A percentile compares a stretch with the other conserved stretches of the same genome.
phyloP scores from a whole-genome alignment of 768 basidiomycete species.

The Rubroboletus pulcherrimus region DNA sequence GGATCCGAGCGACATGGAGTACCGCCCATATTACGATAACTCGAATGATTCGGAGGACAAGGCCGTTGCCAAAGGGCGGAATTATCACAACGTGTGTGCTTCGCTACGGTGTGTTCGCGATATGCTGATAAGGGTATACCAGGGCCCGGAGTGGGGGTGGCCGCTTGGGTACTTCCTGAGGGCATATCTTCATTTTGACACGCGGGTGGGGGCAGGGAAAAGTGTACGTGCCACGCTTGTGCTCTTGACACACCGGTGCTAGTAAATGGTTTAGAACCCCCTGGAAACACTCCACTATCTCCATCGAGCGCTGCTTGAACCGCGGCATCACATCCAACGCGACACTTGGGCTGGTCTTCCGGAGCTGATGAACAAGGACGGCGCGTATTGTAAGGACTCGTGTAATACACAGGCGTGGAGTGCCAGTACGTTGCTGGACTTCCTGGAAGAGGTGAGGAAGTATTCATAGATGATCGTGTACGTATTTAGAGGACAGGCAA shows the following conservation, averaged over 20 bases:
- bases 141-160: slow-evolving; percentile 97
- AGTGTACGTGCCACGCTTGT: slow-evolving; percentile 44
- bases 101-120: background rate
- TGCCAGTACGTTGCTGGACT: slow-evolving; percentile 86
- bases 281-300: slow-evolving; percentile 76
- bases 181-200: slow-evolving; percentile 89
- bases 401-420: slow-evolving; percentile 97
- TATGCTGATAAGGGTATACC: slow-evolving; percentile 14
- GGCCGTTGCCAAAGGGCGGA: slow-evolving; percentile 86
- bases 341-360: slow-evolving; percentile 95
- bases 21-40: slow-evolving; percentile 91
- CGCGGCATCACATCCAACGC: slow-evolving; percentile 68
- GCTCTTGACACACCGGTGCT: background rate
- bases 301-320: slow-evolving; percentile 63
- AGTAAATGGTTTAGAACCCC: slow-evolving; percentile 47
- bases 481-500: background rate
- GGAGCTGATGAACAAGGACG: slow-evolving; percentile 86
- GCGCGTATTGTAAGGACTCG: slow-evolving; percentile 79
- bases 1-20: slow-evolving; percentile 83
- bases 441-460: slow-evolving; percentile 62
- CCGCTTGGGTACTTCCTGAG: slow-evolving; percentile 93
- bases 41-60: slow-evolving; percentile 85
- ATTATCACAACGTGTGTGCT: slow-evolving; percentile 79
- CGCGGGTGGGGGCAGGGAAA: slow-evolving; percentile 59
- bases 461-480: slow-evolving; percentile 11